Base-by-base conservation (phyloP, 2,329 filamentous ascomycete species). In the Fusarium tjaetaba region DNA sequence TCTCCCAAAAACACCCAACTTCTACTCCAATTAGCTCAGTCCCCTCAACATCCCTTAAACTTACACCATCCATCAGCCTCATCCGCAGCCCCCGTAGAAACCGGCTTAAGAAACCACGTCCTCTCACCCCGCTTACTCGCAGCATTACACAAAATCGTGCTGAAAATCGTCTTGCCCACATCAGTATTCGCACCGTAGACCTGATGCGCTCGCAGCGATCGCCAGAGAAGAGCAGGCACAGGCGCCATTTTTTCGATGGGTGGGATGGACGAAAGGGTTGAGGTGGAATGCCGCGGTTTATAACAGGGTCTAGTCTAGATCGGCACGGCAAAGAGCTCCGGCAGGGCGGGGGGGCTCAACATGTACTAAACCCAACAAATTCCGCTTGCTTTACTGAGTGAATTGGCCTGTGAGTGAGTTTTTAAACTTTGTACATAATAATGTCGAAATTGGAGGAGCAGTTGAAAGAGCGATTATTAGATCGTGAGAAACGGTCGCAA, bases 101-200 rank as follows among this genome's bases (percentile, higher is more conserved):
- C 91, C 0, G 94, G 94, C 80, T 97, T 97, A 61, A 97, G 80
- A 80, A 93, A 97, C 16, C 88, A 86, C 2, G 91, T 87, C 26
- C 83, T 82, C 51, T 88, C 86, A 26, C 83, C 77, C 13, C 81
- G 84, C 32, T 82, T 84, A 42, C 82, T 84, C 8, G 91, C 87
- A 14, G 91, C 88, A 70, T 89, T 90, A 80, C 90, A 92, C 7
- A 97, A 85, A 18, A 94, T 82, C 0, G 93, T 94, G 4, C 92
- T 92, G 65, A 95, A 88, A 38, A 97, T 89, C 0, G 94, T 97
- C 85, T 97, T 97, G 72, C 94, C 94, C 32, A 96, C 93, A 73
- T 93, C 90, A 1, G 94, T 96, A 77, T 96, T 96, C 52, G 94
- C 93, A 34, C 94, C 94, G 77, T 93, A 97, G 42, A 97, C 85